Percentiles rank a stretch among this genome's conserved stretches.
Evolutionary conservation across 306 rosid genomes (phyloP).

Genomic region (Malus sylvestris): DNA sequence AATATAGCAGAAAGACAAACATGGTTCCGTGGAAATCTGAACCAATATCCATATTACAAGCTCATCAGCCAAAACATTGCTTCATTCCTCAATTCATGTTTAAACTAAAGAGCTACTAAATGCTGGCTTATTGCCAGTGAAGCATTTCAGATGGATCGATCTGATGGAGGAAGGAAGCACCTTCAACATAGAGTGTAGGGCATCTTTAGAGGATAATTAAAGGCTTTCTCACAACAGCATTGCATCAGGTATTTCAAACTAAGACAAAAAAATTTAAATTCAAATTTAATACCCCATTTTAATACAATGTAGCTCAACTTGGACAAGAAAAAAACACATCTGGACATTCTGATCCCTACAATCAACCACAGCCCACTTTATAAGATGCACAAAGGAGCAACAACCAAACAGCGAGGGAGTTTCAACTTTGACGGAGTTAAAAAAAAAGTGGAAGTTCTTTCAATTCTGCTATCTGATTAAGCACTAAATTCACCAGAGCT

Average conservation of each 20-base stretch:
- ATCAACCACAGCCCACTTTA: background rate
- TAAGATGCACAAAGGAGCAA: background rate
- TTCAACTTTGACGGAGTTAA: background rate
- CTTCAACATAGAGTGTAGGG: background rate
- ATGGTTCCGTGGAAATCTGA: background rate
- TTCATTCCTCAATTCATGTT: background rate
- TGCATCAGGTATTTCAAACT: background rate
- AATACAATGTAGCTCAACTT: background rate
- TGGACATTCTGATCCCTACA: background rate
- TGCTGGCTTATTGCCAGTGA: background rate
- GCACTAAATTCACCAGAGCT: background rate
- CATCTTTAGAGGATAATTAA: background rate
- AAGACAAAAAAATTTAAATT: background rate
- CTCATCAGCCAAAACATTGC: background rate
- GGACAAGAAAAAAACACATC: background rate
- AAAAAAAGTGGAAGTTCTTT: background rate
- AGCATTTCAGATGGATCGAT: background rate
- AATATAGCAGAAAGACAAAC: background rate
- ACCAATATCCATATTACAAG: background rate
- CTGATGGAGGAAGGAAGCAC: background rate
- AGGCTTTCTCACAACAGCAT: background rate
- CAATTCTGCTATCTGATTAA: background rate
- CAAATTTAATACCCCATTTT: background rate
- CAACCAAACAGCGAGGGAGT: background rate
- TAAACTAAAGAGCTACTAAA: background rate